A percentile compares a stretch with the other conserved stretches of the same genome.
These are phyloP conservation scores for Cystoderma amianthinum DNA, from an alignment of 768 basidiomycete species.

Conservation along the genomic window DNA sequence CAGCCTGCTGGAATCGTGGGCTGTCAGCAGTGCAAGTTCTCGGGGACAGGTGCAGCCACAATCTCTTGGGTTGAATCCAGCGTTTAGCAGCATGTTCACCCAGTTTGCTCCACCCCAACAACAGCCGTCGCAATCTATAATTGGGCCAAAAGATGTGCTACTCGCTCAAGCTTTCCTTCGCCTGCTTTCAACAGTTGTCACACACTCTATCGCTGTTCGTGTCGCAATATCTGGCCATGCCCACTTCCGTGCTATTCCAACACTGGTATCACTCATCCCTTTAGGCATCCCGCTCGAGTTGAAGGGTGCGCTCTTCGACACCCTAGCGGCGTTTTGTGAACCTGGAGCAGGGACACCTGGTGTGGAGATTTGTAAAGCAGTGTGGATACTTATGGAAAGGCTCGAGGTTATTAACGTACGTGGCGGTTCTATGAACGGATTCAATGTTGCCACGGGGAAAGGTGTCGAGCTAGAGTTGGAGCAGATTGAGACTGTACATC, in stretches of 20 bases:
- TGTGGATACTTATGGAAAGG: conserved; percentile 83
- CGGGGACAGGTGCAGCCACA: conserved; percentile 39
- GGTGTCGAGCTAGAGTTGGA: conserved; percentile 87
- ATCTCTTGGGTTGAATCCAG: conserved; percentile 19
- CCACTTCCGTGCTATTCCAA: conserved; percentile 77
- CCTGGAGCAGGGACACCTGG: conserved; percentile 70
- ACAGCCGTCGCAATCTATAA: conserved; percentile 36
- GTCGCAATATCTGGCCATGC: conserved; percentile 69
- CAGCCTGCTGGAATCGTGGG: conserved; percentile 69
- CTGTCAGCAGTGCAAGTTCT: conserved; percentile 39
- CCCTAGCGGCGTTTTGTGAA: conserved; percentile 75
- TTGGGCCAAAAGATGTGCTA: conserved; percentile 65
- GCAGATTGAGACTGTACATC: conserved; percentile 73
- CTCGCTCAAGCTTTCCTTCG: conserved; percentile 78
- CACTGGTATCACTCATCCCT: conserved; percentile 71
- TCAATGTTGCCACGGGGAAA: conserved; percentile 46
- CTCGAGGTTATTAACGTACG: conserved; percentile 80
- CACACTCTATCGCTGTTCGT: conserved; percentile 71
- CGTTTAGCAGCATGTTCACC: conserved; percentile 23
- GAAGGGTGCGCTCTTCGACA: conserved; percentile 79
- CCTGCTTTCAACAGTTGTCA: conserved; percentile 70
- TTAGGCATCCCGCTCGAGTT: conserved; percentile 83
- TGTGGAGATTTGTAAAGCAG: conserved; percentile 73
- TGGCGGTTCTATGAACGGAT: conserved; percentile 25
- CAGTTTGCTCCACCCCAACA: conserved; percentile 30